phyloP scores from a whole-genome alignment of 495 filamentous ascomycete genomes.

The Aspergillus panamensis region DNA sequence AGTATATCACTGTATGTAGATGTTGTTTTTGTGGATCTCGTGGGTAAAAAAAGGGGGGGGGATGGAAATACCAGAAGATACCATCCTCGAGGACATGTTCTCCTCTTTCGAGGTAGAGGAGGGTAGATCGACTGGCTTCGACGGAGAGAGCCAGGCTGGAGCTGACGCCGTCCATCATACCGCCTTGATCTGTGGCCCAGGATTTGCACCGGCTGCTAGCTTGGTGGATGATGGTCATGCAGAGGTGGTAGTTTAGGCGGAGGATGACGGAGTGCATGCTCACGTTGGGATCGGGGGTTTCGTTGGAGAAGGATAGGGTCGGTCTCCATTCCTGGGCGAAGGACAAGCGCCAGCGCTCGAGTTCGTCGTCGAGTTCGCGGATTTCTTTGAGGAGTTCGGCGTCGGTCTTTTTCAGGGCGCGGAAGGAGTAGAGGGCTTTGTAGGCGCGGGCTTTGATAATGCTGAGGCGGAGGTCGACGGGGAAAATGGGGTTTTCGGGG shows the following conservation, averaged over 20 bases:
- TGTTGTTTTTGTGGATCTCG: not conserved
- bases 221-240: constrained; percentile 50
- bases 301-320: constrained; percentile 38
- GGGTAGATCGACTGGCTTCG: constrained; percentile 50
- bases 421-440: constrained; percentile 46
- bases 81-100: constrained; percentile 41
- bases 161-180: constrained; percentile 44
- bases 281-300: constrained; percentile 34
- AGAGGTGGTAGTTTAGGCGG: constrained; percentile 50
- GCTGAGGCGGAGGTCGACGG: constrained; percentile 46
- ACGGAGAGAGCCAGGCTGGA: constrained; percentile 49
- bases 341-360: constrained; percentile 49
- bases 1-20: not conserved
- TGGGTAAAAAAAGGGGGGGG: not conserved
- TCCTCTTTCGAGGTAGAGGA: constrained; percentile 43
- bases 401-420: constrained; percentile 46
- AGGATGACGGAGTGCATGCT: constrained; percentile 46
- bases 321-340: constrained; percentile 43
- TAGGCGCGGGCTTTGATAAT: constrained; percentile 50
- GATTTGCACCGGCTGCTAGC: constrained; percentile 48
- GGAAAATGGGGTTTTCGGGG: constrained; percentile 39
- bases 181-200: constrained; percentile 32
- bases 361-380: constrained; percentile 49
- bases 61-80: constrained; percentile 42
- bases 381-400: constrained; percentile 52